Percentiles rank a stretch among this genome's conserved stretches.
phyloP scores from a whole-genome alignment of 495 filamentous ascomycete genomes.

The Jackrogersella minutella region DNA sequence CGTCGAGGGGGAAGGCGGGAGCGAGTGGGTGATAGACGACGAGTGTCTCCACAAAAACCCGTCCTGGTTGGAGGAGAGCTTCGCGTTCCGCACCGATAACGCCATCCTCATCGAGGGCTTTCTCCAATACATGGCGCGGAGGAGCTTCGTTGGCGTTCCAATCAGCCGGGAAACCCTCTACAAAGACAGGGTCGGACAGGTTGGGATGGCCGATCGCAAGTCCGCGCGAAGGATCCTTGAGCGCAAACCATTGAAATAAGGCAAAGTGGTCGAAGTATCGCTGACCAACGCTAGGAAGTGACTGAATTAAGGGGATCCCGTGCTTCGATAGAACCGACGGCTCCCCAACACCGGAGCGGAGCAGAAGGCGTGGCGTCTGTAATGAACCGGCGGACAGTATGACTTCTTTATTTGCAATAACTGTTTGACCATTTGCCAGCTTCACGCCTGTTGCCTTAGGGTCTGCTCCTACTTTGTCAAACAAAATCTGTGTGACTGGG shows the following conservation, averaged over 20 bases:
- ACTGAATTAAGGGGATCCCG: constrained; percentile 53
- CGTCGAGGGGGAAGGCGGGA: constrained; percentile 19
- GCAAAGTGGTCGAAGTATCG: constrained; percentile 60
- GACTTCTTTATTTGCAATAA: constrained; percentile 57
- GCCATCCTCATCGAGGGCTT: constrained; percentile 8
- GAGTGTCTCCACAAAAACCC: constrained; percentile 11
- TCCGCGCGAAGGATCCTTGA: constrained; percentile 9
- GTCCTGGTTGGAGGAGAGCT: constrained; percentile 3
- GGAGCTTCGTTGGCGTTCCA: neutral
- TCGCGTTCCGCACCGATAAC: neutral
- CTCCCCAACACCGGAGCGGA: constrained; percentile 66
- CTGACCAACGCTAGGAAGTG: constrained; percentile 59
- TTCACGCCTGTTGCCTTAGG: constrained; percentile 53
- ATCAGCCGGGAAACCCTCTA: constrained; percentile 3
- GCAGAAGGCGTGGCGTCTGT: constrained; percentile 62
- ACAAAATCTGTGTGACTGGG: neutral
- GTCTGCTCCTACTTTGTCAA: neutral
- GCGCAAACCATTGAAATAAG: constrained; percentile 14
- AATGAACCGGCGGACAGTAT: constrained; percentile 62
- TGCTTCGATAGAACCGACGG: constrained; percentile 51
- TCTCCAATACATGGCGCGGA: neutral
- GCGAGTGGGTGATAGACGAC: constrained; percentile 5
- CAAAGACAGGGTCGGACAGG: constrained; percentile 4
- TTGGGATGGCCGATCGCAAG: constrained; percentile 11
- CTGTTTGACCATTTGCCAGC: constrained; percentile 32